Base-by-base conservation (phyloP, 2,329 filamentous ascomycete species). In the Alternaria sp. region DNA sequence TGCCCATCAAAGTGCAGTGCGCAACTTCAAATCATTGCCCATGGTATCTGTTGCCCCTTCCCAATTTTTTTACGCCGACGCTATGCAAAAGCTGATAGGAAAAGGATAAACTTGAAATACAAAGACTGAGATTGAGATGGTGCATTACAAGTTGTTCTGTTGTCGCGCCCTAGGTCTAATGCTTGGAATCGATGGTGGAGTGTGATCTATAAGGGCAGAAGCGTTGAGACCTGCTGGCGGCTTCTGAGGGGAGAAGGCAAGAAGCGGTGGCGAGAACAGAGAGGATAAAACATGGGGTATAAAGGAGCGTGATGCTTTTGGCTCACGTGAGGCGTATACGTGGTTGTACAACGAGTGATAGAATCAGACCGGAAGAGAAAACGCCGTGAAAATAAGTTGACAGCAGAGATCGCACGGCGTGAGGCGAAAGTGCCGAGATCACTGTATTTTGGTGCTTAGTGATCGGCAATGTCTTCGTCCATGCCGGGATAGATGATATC, bases 401-500 rank as follows among this genome's bases (percentile, higher is more conserved):
- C 22, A 39, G 48, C 34, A 39, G 22, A 26, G 8, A 26, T 26
- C 30, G 46, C 30, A 12, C 2, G 46, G 46, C 30, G 46, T 0
- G 1, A 5, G 26, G 51, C 38, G 26, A 42, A 16, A 26, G n/a
- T 30, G 34, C 30, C 9, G 22, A 43, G 11, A 28, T 22, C 22
- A 32, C 22, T 26, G 7, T 26, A 12, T 34, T 57, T 42, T 51
- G 20, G 42, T 30, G 36, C 59, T 38, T 69, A 72, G 46, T 75
- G 75, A 48, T 76, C 75, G 46, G 79, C 78, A 34, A 80, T 79
- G 65, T 88, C 86, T 70, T 88, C 86, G 58, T 88, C 86, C 65
- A 84, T 85, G 7, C 85, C 86, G 4, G 85, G 84, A 63, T 82
- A 87, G 66, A 88, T 79, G 55, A 89, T 86, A 58, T 87, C 81